These are phyloP conservation scores for Cercospora sp. DNA, from an alignment of 2,329 filamentous ascomycete species.

Conservation along the genomic window DNA sequence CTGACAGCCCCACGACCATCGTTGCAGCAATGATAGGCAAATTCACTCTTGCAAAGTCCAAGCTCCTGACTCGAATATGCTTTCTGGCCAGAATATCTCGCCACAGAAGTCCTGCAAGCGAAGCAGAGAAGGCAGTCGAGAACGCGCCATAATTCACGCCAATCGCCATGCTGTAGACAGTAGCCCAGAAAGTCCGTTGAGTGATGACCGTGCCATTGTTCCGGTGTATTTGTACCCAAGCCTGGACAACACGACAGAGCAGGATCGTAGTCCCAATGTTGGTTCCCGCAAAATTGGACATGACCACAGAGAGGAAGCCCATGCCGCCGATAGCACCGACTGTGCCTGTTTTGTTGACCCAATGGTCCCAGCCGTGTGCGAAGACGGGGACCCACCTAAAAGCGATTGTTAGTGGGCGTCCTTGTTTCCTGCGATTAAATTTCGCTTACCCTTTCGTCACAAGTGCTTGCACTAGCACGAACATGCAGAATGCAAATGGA, in stretches of 20 bases:
- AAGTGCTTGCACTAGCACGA: constrained; percentile 69
- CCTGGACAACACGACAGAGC: constrained; percentile 67
- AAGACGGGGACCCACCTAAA: constrained; percentile 66
- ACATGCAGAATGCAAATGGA: constrained; percentile 73
- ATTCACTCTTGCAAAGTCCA: constrained; percentile 69
- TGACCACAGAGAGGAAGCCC: constrained; percentile 69
- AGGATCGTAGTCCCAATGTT: constrained; percentile 77
- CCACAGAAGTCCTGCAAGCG: constrained; percentile 71
- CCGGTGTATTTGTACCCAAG: constrained; percentile 63
- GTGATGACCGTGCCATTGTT: constrained; percentile 53
- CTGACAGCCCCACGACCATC: constrained; percentile 64
- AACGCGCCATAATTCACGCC: constrained; percentile 76
- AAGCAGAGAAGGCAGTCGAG: constrained; percentile 70
- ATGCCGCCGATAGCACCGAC: constrained; percentile 70
- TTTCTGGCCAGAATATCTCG: constrained; percentile 68
- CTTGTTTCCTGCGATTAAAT: neutral
- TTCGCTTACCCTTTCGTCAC: constrained; percentile 61
- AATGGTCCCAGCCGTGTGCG: constrained; percentile 71
- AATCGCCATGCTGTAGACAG: constrained; percentile 72
- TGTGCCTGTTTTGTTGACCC: constrained; percentile 68
- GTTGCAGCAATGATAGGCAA: constrained; percentile 68
- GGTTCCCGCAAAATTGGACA: constrained; percentile 67
- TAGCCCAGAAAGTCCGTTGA: constrained; percentile 70
- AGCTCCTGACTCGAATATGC: constrained; percentile 62
- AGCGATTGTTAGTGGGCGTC: neutral